These are phyloP conservation scores for Volvox carteri DNA, from an alignment of 163 green algal genomes.

Conservation along the genomic window DNA sequence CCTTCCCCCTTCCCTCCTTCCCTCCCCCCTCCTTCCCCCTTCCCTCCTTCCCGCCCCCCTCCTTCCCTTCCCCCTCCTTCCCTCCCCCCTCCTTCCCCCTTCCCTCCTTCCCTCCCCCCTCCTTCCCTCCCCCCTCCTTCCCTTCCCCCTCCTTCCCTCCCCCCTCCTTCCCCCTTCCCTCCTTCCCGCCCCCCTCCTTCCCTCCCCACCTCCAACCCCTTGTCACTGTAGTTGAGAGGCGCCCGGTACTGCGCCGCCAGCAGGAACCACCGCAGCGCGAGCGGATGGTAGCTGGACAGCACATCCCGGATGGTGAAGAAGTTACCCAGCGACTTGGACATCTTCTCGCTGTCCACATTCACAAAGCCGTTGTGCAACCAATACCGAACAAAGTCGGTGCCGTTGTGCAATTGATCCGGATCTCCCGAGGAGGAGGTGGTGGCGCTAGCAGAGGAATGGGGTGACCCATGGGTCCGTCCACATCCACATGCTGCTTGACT, in stretches of 20 bases:
- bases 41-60: too few relatives aligned
- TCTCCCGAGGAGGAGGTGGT: neutral
- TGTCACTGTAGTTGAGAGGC: constrained; percentile 93
- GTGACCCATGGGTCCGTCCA: constrained; percentile 48
- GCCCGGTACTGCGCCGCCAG: constrained; percentile 93
- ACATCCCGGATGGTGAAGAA: constrained; percentile 98
- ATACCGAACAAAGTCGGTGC: constrained; percentile 86
- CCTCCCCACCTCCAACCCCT: constrained; percentile 56
- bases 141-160: too few relatives aligned
- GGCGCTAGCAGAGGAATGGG: neutral
- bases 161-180: too few relatives aligned
- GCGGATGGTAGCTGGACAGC: constrained; percentile 84
- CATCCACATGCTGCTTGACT: constrained; percentile 74
- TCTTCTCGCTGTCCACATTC: constrained; percentile 97
- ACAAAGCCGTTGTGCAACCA: constrained; percentile 99
- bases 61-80: too few relatives aligned
- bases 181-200: too few relatives aligned
- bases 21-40: too few relatives aligned
- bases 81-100: too few relatives aligned
- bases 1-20: too few relatives aligned
- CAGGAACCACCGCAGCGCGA: constrained; percentile 96
- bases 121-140: too few relatives aligned
- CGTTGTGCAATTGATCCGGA: constrained; percentile 53
- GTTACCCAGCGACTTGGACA: constrained; percentile 97
- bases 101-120: too few relatives aligned